A percentile compares a stretch with the other conserved stretches of the same genome.
Conservation (phyloP, 1,284 basidiomycete genomes). For the Rhodotorula glutinis region DNA sequence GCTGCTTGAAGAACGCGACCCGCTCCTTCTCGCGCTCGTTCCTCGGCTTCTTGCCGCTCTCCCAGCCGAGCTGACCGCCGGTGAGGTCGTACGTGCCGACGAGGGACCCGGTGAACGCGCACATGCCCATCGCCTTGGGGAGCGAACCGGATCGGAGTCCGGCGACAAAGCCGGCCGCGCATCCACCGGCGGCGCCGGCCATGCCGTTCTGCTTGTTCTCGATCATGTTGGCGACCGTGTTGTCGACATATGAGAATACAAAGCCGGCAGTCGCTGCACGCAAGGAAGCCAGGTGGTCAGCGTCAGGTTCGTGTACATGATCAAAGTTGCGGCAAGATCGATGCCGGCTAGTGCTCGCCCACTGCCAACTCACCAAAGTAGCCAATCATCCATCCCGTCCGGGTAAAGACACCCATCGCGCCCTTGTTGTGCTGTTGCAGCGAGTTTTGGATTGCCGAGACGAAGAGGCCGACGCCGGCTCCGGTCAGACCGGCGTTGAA, state of each 20-base stretch:
- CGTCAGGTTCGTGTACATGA: too few species aligned
- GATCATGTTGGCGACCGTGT: constrained; percentile 37
- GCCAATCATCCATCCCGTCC: constrained; percentile 73
- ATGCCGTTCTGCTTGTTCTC: constrained; percentile 31
- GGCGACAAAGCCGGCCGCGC: constrained; percentile 38
- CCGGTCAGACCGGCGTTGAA: constrained; percentile 33
- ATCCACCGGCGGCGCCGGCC: constrained; percentile 37
- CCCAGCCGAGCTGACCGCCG: constrained; percentile 37
- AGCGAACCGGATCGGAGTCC: constrained; percentile 37
- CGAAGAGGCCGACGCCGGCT: constrained; percentile 39
- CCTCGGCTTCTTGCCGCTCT: constrained; percentile 25
- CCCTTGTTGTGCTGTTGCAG: constrained; percentile 65
- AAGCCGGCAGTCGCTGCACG: constrained; percentile 34
- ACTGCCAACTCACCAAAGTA: constrained; percentile 66
- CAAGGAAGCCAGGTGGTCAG: neutral
- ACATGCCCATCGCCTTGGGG: constrained; percentile 37
- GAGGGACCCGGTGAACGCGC: constrained; percentile 37
- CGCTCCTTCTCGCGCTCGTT: constrained; percentile 33
- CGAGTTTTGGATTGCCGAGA: constrained; percentile 37
- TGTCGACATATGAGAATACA: constrained; percentile 33
- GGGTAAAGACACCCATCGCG: constrained; percentile 78
- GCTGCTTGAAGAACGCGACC: constrained; percentile 37
- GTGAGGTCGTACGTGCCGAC: constrained; percentile 39
- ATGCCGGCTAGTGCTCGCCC: too few species aligned
- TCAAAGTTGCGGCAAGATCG: neutral